A percentile compares a stretch with the other conserved stretches of the same genome.
Evolutionary conservation across 352 stramenopile genomes (phyloP).

Genomic region (Globisporangium nagaii): DNA sequence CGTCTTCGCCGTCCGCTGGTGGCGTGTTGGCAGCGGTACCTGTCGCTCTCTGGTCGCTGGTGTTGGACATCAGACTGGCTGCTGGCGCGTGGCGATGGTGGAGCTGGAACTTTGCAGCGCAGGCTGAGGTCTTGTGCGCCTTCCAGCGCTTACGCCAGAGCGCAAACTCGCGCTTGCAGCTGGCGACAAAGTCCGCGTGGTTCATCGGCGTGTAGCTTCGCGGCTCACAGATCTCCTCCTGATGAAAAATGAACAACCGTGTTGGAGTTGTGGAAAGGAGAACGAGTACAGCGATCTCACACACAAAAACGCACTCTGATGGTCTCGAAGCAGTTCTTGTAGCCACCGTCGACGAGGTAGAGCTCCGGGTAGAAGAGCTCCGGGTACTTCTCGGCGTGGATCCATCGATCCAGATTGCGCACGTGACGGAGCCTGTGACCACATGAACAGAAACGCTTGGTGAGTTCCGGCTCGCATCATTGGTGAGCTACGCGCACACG

Average conservation of each 20-base stretch:
- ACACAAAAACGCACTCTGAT: constrained; percentile 13
- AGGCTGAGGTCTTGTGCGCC: constrained; percentile 32
- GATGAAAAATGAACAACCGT: not conserved
- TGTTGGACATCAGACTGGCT: no score
- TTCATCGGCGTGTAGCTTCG: constrained; percentile 44
- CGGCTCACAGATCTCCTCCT: constrained; percentile 30
- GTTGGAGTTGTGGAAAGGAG: no score
- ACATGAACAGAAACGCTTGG: not conserved
- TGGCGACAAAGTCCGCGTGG: constrained; percentile 33
- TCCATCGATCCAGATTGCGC: constrained; percentile 51
- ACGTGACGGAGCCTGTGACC: constrained; percentile 37
- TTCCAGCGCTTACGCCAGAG: constrained; percentile 43
- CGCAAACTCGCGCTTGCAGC: constrained; percentile 45
- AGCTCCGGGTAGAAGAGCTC: constrained; percentile 63
- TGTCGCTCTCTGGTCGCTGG: no score
- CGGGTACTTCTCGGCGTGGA: constrained; percentile 53
- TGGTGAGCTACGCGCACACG: no score
- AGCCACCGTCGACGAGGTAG: constrained; percentile 65
- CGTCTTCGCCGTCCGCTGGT: not conserved
- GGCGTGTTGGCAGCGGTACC: no score
- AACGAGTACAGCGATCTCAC: no score
- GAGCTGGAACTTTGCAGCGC: constrained; percentile 30
- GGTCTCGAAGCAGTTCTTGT: constrained; percentile 65
- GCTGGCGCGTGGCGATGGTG: not conserved
- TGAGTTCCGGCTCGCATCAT: no score